Evolutionary conservation across 2,329 filamentous ascomycete species (phyloP), one percentile per base, ranked within the genome.

Genomic region (Lasiodiplodia sp.): DNA sequence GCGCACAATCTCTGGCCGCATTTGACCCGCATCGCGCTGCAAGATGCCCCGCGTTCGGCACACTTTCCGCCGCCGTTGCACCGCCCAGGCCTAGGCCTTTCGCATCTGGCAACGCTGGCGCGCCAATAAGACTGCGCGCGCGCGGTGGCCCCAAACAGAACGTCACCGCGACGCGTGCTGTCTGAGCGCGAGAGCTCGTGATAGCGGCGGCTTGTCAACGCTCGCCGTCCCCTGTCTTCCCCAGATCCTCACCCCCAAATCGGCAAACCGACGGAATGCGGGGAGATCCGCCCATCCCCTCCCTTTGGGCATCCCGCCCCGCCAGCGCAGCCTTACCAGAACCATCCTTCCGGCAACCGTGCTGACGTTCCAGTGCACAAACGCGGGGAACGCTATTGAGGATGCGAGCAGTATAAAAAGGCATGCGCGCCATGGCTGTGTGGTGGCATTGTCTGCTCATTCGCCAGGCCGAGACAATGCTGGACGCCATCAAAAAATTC

Each of bases 251-350:
- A 18, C 58, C 58, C 31, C 60, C 47, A 52, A 64, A 64, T 10
- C 47, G 60, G 60, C 60, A 64, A 52, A 12, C 60, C 60, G 60
- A 64, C 37, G 44, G 60, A 64, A 52, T 64, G 60, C 60, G 60
- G 60, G 60, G 60, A 52, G 60, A 64, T 64, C 60, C 37, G n/a
- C 60, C 60, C 60, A 31, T 47, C n/a, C 31, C n/a, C 58, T 62
- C 40, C 18, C 58, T 62, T 64, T 64, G 60, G 60, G 60, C 14
- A 64, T 64, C 47, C 60, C 60, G 60, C 14, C 44, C 7, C 28
- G 25, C 58, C 40, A 63, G 11, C 18, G 58, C 40, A 34, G 3
- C 47, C 52, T 37, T 52, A 47, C 60, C 60, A 52, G 37, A 47
- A 23, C 16, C 28, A 64, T 52, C 44, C 23, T 52, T 64, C 60